Evolutionary conservation across 441 rosid species (phyloP).

Genomic region (Flueggea neowawraea): DNA sequence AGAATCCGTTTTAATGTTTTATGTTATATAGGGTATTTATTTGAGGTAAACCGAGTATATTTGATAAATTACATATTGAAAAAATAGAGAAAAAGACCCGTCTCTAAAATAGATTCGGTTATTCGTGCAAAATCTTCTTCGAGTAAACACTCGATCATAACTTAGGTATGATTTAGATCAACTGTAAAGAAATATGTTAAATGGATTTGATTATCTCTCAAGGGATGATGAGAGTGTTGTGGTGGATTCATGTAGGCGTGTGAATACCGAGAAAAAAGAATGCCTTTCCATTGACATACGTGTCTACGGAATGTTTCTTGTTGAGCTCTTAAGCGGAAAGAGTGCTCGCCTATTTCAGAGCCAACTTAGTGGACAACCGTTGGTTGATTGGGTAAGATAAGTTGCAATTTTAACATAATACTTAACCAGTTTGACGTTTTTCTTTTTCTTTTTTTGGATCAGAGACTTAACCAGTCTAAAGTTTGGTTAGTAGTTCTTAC

Average conservation of each 20-base stretch:
- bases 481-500: neutral
- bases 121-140: too few species aligned
- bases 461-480: neutral
- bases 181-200: too few species aligned
- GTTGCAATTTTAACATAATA: neutral
- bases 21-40: neutral
- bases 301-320: conserved; percentile 35
- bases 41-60: too few species aligned
- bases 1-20: conserved; percentile 9
- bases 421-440: neutral
- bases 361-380: conserved; percentile 17
- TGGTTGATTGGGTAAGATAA: conserved; percentile 37
- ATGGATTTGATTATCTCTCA: too few species aligned
- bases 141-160: too few species aligned
- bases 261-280: conserved; percentile 21
- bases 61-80: neutral
- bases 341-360: conserved; percentile 19
- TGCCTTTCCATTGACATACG: conserved; percentile 25
- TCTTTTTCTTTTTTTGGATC: too few species aligned
- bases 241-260: conserved; percentile 16
- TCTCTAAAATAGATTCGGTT: too few species aligned
- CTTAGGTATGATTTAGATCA: too few species aligned
- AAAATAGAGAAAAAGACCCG: neutral
- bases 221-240: too few species aligned
- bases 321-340: conserved; percentile 47